Evolutionary conservation across 345 rosid genomes (phyloP), one percentile per base, ranked within the genome.

Genomic region (Syzygium aqueum): DNA sequence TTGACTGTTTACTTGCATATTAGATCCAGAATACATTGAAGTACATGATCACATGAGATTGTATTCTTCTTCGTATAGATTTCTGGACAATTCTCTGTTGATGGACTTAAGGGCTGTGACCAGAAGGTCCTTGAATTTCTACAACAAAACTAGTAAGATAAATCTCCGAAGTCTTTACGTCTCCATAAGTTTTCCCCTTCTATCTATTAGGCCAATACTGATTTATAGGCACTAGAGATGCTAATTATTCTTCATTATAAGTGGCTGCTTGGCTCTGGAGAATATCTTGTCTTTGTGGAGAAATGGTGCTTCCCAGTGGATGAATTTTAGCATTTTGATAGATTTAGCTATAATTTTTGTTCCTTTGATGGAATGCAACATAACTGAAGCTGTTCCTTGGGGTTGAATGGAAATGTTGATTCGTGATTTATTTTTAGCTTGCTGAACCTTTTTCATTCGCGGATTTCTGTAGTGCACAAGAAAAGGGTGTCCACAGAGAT

Each of bases 401-500:
- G 40, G 56, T 40, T 13, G 43, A 51, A 21, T 53, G 63, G 50
- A 16, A 51, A 22, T 51, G 9, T 80, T 13, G 84, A 17, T 21
- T 43, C 30, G 46, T 46, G 13, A 56, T 50, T 56, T 49, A 73
- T 49, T 56, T 54, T 51, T 25, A 16, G 73, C 37, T 82, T 28
- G 13, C 51, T 25, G 65, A 23, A 17, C 37, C 7, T 27, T 51
- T 23, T 21, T 46, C 43, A 33, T 65, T 84, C 17, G 85, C 50
- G 56, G 33, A 65, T 46, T 77, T 86, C 86, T 91, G 88, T 94
- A 97, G 99, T 80, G 95, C 90, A 33, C 92, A 91, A 86, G 96
- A 97, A 89, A 95, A 94, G 88, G 98, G 98, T 17, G 89, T 96
- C 63, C 99, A 96, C 89, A 54, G 95, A 50, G 94, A 95, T 90